Evolutionary conservation across 1,284 basidiomycete genomes (phyloP), one percentile per base, ranked within the genome.

Genomic region (Tilletiaria anomala): DNA sequence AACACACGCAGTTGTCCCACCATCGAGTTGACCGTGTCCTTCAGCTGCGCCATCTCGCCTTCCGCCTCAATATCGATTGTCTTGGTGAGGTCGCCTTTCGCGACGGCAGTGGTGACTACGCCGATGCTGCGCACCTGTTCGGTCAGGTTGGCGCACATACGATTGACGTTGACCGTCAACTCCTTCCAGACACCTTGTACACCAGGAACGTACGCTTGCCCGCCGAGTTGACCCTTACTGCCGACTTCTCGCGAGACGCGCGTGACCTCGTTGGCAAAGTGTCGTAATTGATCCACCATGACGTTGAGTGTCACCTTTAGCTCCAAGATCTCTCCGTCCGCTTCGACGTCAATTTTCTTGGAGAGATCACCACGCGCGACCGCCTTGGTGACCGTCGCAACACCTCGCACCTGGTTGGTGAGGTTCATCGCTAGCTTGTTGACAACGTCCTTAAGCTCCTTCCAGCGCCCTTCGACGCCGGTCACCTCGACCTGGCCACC

Each of bases 301-400:
- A 83, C 83, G 65, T 97, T 97, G 68, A 99, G 88, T 26, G 88
- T 97, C 49, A 89, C 87, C 72, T 96, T 96, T 62, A 97, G 72
- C 69, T 96, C 91, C 40, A 94, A 73, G 42, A 97, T 94, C 70
- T 97, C 93, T 31, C 93, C 91, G 33, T 82, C 79, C 1, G 91
- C 91, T 61, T 93, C 83, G 56, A 99, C 89, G 43, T 91, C 86
- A 56, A 97, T 96, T 64, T 93, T 88, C 64, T 91, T 85, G 24
- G 80, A 83, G 51, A 97, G 72, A 70, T 99, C 93, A 37, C 93
- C 93, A 47, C 82, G 73, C 1, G 93, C 89, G 61, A 99, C 89
- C 8, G 93, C 93, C 48, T 88, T 96, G n/a, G 91, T 97, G 61
- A 91, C 86, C 62, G 79, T 78, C 20, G 91, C 87, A 62, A 97